Evolutionary conservation across 352 stramenopile genomes (phyloP).

Genomic region (Phytopythium chamaehyphon): DNA sequence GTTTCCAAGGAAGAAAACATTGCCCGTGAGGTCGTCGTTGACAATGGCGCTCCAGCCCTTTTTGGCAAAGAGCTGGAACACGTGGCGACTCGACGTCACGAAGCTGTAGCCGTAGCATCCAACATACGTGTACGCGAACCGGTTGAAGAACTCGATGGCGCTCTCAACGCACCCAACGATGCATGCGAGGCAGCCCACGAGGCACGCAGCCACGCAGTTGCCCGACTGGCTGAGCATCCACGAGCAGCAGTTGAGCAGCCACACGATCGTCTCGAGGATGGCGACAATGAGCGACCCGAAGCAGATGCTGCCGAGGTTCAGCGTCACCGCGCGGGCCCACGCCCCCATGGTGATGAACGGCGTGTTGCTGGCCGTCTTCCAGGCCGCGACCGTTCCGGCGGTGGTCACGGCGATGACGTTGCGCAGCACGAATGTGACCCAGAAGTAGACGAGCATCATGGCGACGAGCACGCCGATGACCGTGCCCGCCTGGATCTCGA

Average conservation of each 20-base stretch:
- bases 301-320: slow-evolving; percentile 91
- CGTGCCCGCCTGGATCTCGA: slow-evolving; percentile 36
- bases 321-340: slow-evolving; percentile 77
- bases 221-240: slow-evolving; percentile 53
- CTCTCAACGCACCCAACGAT: slow-evolving; percentile 79
- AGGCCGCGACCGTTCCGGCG: slow-evolving; percentile 87
- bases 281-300: slow-evolving; percentile 89
- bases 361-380: slow-evolving; percentile 77
- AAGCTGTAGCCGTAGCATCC: slow-evolving; percentile 87
- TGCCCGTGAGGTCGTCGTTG: slow-evolving; percentile 85
- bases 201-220: slow-evolving; percentile 71
- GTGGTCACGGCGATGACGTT: slow-evolving; percentile 91
- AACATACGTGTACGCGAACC: slow-evolving; percentile 86
- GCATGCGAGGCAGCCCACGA: slow-evolving; percentile 66
- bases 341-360: slow-evolving; percentile 75
- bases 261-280: slow-evolving; percentile 81
- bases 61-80: slow-evolving; percentile 74
- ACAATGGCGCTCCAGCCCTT: slow-evolving; percentile 88
- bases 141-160: slow-evolving; percentile 89
- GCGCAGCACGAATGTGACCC: slow-evolving; percentile 78
- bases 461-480: slow-evolving; percentile 76
- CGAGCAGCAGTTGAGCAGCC: slow-evolving; percentile 63
- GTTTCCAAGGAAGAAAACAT: slow-evolving; percentile 82
- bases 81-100: slow-evolving; percentile 63
- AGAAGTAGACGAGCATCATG: slow-evolving; percentile 93